Base-by-base conservation (phyloP, 2,329 filamentous ascomycete species). In the Didymella pinodella region DNA sequence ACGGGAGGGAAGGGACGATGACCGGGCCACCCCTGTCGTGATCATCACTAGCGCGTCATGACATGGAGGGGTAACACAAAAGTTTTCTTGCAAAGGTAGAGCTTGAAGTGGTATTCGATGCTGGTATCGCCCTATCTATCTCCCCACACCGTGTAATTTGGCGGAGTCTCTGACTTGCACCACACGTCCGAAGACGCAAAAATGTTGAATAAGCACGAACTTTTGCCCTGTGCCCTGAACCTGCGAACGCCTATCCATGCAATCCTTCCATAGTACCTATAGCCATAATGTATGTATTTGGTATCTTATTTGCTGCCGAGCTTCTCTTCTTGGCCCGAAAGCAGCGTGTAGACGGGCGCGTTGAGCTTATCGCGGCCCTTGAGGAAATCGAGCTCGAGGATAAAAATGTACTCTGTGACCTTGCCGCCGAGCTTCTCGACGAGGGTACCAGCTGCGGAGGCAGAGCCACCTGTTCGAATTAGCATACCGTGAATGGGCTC, bases 341-440 rank as follows among this genome's bases (percentile, higher is more conserved):
- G 86, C 36, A 99, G 86, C 43, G 94, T 96, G 76, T 90, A 86
- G 51, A 93, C 89, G 11, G 93, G 92, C 55, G 89, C 89, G 68
- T 89, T 87, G 68, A 99, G 90, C 85, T 96, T 95, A 64, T 93
- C 90, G 69, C 92, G 88, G 68, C 95, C 95, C 76, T 96, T 92
- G 68, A 99, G 87, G 80, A 95, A 94, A 70, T 93, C 90, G 65
- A 99, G 90, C 80, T 98, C 94, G 77, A 98, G 90, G 72, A 99
- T 91, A 83, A 99, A 99, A 64, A 97, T 82, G 80, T 91, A 98
- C 69, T 92, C 94, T 59, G 97, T 80, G 46, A 98, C 83, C n/a
- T 87, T 84, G 66, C 93, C 95, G 67, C 93, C 92, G 65, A 96
- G 87, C 79, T 96, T 88, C 77, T 88, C 85, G 70, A 98, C 91